Base-by-base conservation (phyloP, 768 basidiomycete genomes). In the Phylloporus sp. region DNA sequence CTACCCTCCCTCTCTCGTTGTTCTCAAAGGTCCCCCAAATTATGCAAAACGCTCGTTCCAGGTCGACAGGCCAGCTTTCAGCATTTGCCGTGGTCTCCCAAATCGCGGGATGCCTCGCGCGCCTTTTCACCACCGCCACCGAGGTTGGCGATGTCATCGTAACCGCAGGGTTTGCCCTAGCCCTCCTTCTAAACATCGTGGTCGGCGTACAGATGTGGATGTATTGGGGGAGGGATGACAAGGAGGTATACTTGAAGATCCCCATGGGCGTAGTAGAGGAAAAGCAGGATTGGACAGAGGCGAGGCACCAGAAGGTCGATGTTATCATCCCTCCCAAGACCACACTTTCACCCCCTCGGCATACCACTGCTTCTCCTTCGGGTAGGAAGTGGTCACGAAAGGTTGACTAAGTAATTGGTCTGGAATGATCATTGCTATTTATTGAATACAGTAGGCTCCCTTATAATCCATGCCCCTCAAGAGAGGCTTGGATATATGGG, bases 1-100 rank as follows among this genome's bases (percentile, higher is more conserved):
- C 80, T 46, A 96, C 94, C 5, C 82, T 99, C 28, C 96, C 96
- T 0, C 79, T 98, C 21, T 87, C 90, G 4, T 75, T 97, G 24
- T 84, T 90, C 65, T 92, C 92, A 50, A 98, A 98, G 69, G 69
- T 96, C 37, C 96, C 96, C 6, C 96, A 98, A 57, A 98, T 98
- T 66, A 58, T 75, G 43, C 82, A 89, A 57, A 99, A 96, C 72
- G 64, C 79, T 46, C 78, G 78, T 36, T 72, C 80, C 5, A 68
- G 75, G 39, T 89, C 85, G 7, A 98, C 96, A 0, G 96, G 96
- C 10, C 92, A 97, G 60, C 85, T 99, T 33, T 94, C 91, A 10
- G 81, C 91, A 0, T 90, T 99, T 60, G 92, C 93, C 21, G 90
- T 98, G 29, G 69, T 90, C 58, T 78, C 90, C 41, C 91, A 95